A percentile compares a stretch with the other conserved stretches of the same genome.
phyloP scores from a whole-genome alignment of 345 rosid genomes.

The Murraya koenigii region DNA sequence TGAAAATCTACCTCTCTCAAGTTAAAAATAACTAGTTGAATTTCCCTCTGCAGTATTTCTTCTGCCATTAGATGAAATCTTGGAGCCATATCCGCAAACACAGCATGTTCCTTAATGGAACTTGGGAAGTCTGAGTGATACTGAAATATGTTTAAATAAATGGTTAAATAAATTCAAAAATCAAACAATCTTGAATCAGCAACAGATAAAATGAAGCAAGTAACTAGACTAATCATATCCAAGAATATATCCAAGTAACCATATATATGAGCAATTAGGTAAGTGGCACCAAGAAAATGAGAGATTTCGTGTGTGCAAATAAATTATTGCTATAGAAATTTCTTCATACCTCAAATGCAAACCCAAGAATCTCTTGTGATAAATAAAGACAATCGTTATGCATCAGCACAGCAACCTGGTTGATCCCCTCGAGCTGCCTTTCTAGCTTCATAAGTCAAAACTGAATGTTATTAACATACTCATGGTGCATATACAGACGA shows the following conservation, averaged over 20 bases:
- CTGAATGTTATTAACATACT: constrained; percentile 19
- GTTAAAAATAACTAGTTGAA: constrained; percentile 64
- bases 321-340: neutral
- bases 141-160: constrained; percentile 40
- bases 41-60: constrained; percentile 76
- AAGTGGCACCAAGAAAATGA: neutral
- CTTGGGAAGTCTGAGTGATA: constrained; percentile 79
- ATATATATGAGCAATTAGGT: neutral
- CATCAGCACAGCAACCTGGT: constrained; percentile 84
- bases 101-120: constrained; percentile 73
- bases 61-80: constrained; percentile 80
- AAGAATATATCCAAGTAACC: neutral
- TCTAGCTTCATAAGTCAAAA: constrained; percentile 80
- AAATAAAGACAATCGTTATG: constrained; percentile 91
- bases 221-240: neutral
- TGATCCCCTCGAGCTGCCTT: constrained; percentile 86
- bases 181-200: neutral
- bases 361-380: constrained; percentile 85
- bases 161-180: constrained; percentile 10
- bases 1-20: constrained; percentile 60
- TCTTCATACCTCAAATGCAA: constrained; percentile 82
- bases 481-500: constrained; percentile 1
- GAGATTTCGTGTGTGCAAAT: neutral
- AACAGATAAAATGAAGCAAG: neutral
- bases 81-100: constrained; percentile 91